These are phyloP conservation scores for Teunomyces tritomae DNA, from an alignment of 805 yeast species.

Conservation along the genomic window DNA sequence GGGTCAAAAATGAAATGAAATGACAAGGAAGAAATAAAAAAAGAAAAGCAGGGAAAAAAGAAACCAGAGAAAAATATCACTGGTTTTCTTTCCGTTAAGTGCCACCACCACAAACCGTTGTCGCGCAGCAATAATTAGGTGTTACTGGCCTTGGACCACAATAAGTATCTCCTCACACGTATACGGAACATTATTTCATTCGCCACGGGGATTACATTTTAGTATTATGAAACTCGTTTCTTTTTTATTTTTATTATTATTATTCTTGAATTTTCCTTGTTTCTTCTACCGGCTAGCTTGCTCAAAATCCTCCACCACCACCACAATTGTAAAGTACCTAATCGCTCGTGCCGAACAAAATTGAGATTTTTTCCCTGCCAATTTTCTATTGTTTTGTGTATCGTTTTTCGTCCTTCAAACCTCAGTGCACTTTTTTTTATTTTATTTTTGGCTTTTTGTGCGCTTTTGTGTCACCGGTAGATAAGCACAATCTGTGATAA, in stretches of 20 bases:
- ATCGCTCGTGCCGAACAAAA: background rate
- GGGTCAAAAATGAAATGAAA: too few species aligned
- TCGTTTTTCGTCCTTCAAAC: too few species aligned
- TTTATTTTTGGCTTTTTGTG: background rate
- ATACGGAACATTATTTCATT: background rate
- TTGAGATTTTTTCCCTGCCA: background rate
- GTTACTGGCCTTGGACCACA: background rate
- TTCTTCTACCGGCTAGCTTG: background rate
- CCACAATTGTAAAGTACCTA: constrained; percentile 1
- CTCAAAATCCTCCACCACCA: background rate
- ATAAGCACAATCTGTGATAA: background rate
- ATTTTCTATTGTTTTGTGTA: background rate
- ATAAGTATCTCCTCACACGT: background rate
- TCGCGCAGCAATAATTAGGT: too few species aligned
- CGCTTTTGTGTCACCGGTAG: constrained; percentile 1
- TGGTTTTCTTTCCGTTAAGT: too few species aligned
- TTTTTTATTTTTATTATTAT: background rate
- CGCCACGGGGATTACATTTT: background rate
- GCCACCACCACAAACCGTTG: too few species aligned
- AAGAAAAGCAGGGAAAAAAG: too few species aligned
- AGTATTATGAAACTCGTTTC: background rate
- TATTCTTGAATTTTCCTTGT: background rate
- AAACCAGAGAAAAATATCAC: too few species aligned
- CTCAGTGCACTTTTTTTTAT: background rate
- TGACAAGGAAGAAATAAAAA: too few species aligned